phyloP scores from a whole-genome alignment of 805 yeast species.

The Lachancea cidri region DNA sequence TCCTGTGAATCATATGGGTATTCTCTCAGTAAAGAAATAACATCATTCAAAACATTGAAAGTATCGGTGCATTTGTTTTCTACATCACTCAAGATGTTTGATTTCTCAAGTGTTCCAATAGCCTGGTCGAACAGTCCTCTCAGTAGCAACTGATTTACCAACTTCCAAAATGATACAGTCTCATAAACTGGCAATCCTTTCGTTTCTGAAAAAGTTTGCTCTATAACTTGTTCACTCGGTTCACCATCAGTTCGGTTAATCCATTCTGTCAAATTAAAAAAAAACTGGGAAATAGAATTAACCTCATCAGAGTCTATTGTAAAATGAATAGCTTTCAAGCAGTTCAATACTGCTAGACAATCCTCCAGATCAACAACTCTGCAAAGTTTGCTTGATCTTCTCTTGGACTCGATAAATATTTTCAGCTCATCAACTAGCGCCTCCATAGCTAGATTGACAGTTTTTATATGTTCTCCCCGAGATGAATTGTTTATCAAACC shows the following conservation, averaged over 20 bases:
- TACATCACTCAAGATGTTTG: slow-evolving; percentile 17
- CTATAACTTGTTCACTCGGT: slow-evolving; percentile 50
- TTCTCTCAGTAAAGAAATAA: slow-evolving; percentile 29
- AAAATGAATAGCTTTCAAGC: slow-evolving; percentile 47
- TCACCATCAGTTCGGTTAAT: slow-evolving; percentile 63
- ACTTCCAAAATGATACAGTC: slow-evolving; percentile 54
- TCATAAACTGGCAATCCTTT: slow-evolving; percentile 40
- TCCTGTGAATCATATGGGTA: slow-evolving; percentile 33
- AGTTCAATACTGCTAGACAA: slow-evolving; percentile 48
- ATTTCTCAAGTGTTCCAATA: slow-evolving; percentile 30
- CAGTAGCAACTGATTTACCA: slow-evolving; percentile 48
- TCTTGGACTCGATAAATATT: slow-evolving; percentile 29
- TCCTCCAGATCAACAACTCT: slow-evolving; percentile 40
- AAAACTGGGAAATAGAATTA: slow-evolving; percentile 1
- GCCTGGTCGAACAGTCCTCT: slow-evolving; percentile 63
- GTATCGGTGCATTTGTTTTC: slow-evolving; percentile 22
- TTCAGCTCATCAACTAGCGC: slow-evolving; percentile 34
- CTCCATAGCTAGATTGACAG: slow-evolving; percentile 34
- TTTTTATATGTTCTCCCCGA: slow-evolving; percentile 33
- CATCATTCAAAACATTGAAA: slow-evolving; percentile 30
- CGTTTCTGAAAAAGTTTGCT: slow-evolving; percentile 38
- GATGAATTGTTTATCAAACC: slow-evolving; percentile 35
- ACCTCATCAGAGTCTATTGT: slow-evolving; percentile 17
- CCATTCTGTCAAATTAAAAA: slow-evolving; percentile 53
- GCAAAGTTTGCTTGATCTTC: slow-evolving; percentile 26